Base-by-base conservation (phyloP, 768 basidiomycete species). In the Butyriboletus loyo region DNA sequence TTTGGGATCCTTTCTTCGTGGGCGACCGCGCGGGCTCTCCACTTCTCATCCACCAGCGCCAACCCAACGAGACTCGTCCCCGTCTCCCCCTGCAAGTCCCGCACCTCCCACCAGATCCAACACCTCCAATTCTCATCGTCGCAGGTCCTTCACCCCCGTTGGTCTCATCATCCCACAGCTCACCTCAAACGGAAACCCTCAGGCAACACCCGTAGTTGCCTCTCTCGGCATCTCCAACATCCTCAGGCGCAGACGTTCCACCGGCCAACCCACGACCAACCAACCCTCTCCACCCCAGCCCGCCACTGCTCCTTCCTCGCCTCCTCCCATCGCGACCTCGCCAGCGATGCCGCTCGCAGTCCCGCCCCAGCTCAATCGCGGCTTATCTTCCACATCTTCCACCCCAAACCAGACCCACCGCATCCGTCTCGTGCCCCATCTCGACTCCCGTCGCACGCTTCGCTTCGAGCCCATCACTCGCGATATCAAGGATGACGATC, bases 401-500 rank as follows among this genome's bases (percentile, higher is more conserved):
- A 19, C 7, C 58, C 64, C 56, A n/a, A 49, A 49, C 22, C 68
- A 72, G 8, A 57, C 77, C 5, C 86, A 90, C 64, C 88, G 91
- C 56, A 91, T 98, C 64, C 87, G 94, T 17, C 86, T 99, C 48
- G 96, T 98, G 10, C 96, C 96, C 13, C 92, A 98, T 64, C 84
- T 98, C 63, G 96, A 98, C 69, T 85, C 87, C 21, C 82, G 89
- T 15, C 85, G 92, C 47, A 89, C 90, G 1, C 84, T 98, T 21
- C 84, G 86, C 56, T 98, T 98, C 73, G 95, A 98, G 47, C 86
- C 95, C 57, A 92, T 98, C 77, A 76, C 82, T 38, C 85, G 95
- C 27, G 93, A 97, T 69, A 79, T 97, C 63, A 75, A 74, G 42
- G 79, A 86, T 50, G 81, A 81, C 54, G 85, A 88, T 57, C 68